phyloP scores from a whole-genome alignment of 352 stramenopile species.

The Elongisporangium anandrum region DNA sequence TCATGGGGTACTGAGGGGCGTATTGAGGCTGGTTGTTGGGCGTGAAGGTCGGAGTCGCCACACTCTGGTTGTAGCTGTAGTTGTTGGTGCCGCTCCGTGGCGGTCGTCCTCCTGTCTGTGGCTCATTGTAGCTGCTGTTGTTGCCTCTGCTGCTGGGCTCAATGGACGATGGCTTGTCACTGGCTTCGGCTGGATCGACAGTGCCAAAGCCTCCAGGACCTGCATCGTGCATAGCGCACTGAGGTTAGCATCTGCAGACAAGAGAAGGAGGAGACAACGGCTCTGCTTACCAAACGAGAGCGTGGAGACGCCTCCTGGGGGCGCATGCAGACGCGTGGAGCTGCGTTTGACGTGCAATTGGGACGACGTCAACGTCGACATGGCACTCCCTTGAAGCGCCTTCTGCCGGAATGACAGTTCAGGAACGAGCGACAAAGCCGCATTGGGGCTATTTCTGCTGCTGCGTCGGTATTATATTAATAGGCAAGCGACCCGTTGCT shows the following conservation, averaged over 20 bases:
- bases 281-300: slow-evolving; percentile 58
- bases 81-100: slow-evolving; percentile 9
- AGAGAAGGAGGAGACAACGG: not conserved
- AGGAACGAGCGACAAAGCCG: not conserved
- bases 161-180: slow-evolving; percentile 10
- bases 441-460: not conserved
- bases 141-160: slow-evolving; percentile 8
- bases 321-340: slow-evolving; percentile 69
- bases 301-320: slow-evolving; percentile 55
- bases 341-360: slow-evolving; percentile 74
- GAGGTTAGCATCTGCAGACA: too few relatives aligned
- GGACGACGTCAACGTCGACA: slow-evolving; percentile 78
- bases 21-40: slow-evolving; percentile 6
- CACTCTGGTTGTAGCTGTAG: slow-evolving; percentile 10
- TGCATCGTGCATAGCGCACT: slow-evolving; percentile 5
- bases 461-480: not conserved
- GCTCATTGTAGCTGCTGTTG: slow-evolving; percentile 4
- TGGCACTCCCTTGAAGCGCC: slow-evolving; percentile 16
- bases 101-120: not conserved
- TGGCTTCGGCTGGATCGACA: slow-evolving; percentile 17
- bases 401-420: slow-evolving; percentile 11
- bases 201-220: slow-evolving; percentile 49
- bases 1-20: slow-evolving; percentile 1
- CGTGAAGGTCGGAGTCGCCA: slow-evolving; percentile 7
- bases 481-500: not conserved